Evolutionary conservation across 768 basidiomycete genomes (phyloP).

Genomic region (Asterophora lycoperdoides): DNA sequence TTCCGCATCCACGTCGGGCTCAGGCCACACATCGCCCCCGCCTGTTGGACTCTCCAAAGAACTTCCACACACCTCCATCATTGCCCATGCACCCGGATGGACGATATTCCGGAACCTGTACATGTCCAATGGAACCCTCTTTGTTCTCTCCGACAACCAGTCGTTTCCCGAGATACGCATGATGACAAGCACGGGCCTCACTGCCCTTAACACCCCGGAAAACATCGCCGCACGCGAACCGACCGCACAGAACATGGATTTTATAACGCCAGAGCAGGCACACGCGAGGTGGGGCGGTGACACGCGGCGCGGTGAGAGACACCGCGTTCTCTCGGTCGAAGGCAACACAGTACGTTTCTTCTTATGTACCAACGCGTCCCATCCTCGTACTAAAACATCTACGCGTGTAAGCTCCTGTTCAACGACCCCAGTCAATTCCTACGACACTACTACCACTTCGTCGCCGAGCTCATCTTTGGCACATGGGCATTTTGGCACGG

Average conservation of each 20-base stretch:
- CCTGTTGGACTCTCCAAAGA: slow-evolving; percentile 11
- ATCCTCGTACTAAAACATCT: background rate
- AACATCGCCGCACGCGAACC: slow-evolving; percentile 68
- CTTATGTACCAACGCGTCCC: background rate
- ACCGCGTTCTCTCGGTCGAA: slow-evolving; percentile 61
- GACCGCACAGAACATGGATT: slow-evolving; percentile 54
- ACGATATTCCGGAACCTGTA: slow-evolving; percentile 81
- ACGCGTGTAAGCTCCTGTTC: slow-evolving; percentile 44
- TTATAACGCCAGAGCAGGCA: slow-evolving; percentile 60
- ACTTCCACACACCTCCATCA: slow-evolving; percentile 51
- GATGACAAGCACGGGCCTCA: slow-evolving; percentile 67
- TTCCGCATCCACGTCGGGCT: background rate
- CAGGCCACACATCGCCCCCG: slow-evolving; percentile 1
- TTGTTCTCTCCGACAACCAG: slow-evolving; percentile 48
- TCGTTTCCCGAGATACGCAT: slow-evolving; percentile 42
- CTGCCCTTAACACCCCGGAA: slow-evolving; percentile 55
- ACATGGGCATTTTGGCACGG: slow-evolving; percentile 72
- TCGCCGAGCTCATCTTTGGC: slow-evolving; percentile 76
- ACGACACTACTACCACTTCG: slow-evolving; percentile 85
- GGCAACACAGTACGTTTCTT: slow-evolving; percentile 60
- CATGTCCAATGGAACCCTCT: slow-evolving; percentile 79
- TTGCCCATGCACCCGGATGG: slow-evolving; percentile 77
- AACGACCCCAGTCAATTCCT: slow-evolving; percentile 77
- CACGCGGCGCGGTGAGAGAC: slow-evolving; percentile 23
- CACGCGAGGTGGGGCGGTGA: slow-evolving; percentile 53